Evolutionary conservation across 257 asterid genomes (phyloP), one percentile per base, ranked within the genome.

Genomic region (Fraxinus americana): DNA sequence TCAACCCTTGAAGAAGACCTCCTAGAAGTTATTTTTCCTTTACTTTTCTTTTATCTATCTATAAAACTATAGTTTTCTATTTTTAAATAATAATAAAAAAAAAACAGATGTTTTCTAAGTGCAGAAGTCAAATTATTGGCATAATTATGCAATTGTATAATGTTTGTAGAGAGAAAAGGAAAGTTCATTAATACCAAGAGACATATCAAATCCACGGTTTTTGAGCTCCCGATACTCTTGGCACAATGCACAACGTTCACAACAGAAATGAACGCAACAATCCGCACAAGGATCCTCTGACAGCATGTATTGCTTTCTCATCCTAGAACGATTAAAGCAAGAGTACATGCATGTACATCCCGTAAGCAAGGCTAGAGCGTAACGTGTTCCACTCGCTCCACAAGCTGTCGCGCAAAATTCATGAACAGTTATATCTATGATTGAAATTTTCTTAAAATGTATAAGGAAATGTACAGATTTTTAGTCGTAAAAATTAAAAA

Each of bases 261-360:
- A 82, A 48, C 86, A 82, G 29, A 80, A 78, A 71, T 82, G 86
- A 71, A 75, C 78, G 19, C 83, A 82, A 36, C 82, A 78, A 82
- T 82, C 86, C 1, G 78, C 21, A 71, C 86, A 78, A 0, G 86
- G 86, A 34, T 14, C 74, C 68, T 82, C 83, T 0, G 75, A 71
- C 78, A 82, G 30, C 12, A 82, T 78, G 41, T 78, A 78, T 8
- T 82, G 85, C 72, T 83, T 80, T 67, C 83, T 82, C 43, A 82
- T 8, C 75, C 71, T 82, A 4, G 86, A 75, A 43, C 86, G 86
- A 50, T 82, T 78, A 16, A 82, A 82, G 63, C 86, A 77, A 7
- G 85, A 82, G 57, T 82, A 82, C 61, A 82, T n/a, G 57, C 82
- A 82, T 0, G 81, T 23, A 57, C 86, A 82, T 4, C 86, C 83